Evolutionary conservation across 2,329 filamentous ascomycete species (phyloP), one percentile per base, ranked within the genome.

Genomic region (Dendryphion nanum): DNA sequence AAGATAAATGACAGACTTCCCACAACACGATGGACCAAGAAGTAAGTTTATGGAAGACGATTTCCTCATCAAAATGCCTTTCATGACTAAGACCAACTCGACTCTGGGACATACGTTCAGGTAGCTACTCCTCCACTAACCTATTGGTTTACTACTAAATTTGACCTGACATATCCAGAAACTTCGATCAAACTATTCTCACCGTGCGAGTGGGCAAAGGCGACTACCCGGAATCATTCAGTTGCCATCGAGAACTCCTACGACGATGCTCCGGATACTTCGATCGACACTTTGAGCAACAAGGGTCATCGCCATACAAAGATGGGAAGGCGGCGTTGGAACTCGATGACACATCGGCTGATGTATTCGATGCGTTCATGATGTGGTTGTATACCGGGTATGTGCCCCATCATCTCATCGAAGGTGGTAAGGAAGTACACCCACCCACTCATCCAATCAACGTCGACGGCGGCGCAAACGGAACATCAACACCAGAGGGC

Each of bases 341-440:
- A 35, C 53, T 64, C 6, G 52, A 60, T 6, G 58, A 63, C 21
- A 59, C 57, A 4, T 57, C 46, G 31, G 57, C 60, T n/a, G 60
- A 64, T 37, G 59, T 63, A n/a, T 64, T 64, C 32, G 60, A 64
- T 41, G 55, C 58, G 6, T 64, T 64, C 38, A 61, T 64, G 59
- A 47, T 64, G 37, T 64, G 60, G 60, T 41, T 64, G n/a, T 61
- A 63, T 37, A 64, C 60, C 5, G 60, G 60, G 6, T 56, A 58
- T 34, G 61, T 64, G 16, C 60, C 60, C 5, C 60, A 64, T 17
- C 60, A 64, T 48, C 51, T 64, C 5, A 62, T 64, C 31, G 60
- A 64, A 40, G 60, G 60, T 5, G 53, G 57, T 3, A 63, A 61
- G 33, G 60, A 64, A 32, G 37, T 58, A 6, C 51, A 57, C 16